Evolutionary conservation across 345 rosid species (phyloP).

Genomic region (Noccaea bulbosa): DNA sequence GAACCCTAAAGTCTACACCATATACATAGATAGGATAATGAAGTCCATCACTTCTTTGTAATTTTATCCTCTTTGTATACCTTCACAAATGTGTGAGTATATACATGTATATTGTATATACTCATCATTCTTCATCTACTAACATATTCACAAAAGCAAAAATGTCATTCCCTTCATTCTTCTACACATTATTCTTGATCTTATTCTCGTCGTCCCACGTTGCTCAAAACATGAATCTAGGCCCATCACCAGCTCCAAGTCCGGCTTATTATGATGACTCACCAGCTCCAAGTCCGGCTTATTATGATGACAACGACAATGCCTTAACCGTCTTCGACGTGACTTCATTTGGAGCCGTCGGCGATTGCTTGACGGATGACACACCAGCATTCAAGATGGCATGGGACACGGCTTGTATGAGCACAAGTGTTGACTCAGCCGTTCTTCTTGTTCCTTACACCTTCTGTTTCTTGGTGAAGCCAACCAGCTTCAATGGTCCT

Average conservation of each 20-base stretch:
- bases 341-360: conserved; percentile 72
- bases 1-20: conserved; percentile 25
- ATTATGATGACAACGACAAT: conserved; percentile 7
- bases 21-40: conserved; percentile 26
- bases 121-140: conserved; percentile 12
- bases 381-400: conserved; percentile 82
- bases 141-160: conserved; percentile 23
- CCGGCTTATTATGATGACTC: conserved; percentile 29
- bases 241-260: conserved; percentile 42
- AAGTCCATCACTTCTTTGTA: conserved; percentile 17
- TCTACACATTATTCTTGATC: conserved; percentile 24
- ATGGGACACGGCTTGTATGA: conserved; percentile 76
- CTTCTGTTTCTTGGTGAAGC: conserved; percentile 68
- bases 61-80: conserved; percentile 27
- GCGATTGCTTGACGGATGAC: conserved; percentile 72
- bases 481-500: conserved; percentile 87
- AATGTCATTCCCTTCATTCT: conserved; percentile 19
- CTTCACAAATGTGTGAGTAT: not conserved
- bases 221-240: conserved; percentile 9
- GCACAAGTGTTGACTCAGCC: conserved; percentile 11
- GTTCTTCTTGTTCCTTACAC: conserved; percentile 63
- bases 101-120: not conserved
- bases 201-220: conserved; percentile 10
- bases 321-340: conserved; percentile 52
- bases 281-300: conserved; percentile 39